Evolutionary conservation across 2,329 filamentous ascomycete genomes (phyloP), one percentile per base, ranked within the genome.

Genomic region (Penicillium capsulatum): DNA sequence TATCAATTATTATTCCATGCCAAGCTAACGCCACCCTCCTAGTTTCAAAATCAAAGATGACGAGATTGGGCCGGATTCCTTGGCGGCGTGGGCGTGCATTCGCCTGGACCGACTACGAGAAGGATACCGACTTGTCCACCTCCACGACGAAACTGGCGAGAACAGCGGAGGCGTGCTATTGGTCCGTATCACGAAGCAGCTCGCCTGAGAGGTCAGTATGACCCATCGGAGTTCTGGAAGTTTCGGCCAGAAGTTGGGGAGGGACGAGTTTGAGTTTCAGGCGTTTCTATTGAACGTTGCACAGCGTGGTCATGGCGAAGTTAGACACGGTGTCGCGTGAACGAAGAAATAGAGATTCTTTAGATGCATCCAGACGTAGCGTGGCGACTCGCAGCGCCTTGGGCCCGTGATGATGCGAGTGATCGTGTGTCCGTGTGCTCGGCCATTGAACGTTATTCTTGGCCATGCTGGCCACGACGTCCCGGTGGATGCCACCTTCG

Each of bases 1-100:
- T 8, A 14, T 29, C 27, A 3, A 8, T 10, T 6, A 14, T 15
- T 31, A 30, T 14, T 15, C 34, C 14, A 39, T 41, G 30, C 13
- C 15, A 33, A 24, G 26, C 40, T 44, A 20, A 48, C 40, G n/a
- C 16, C 16, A 2, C 11, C 27, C 31, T 30, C 38, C 44, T 24
- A 82, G 79, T 51, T 86, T 97, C 71, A 88, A 94, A 54, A 74
- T 97, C 51, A 84, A 89, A 64, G 87, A 97, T 61, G 84, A 94
- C 52, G 84, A 91, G 63, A 78, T 90, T 50, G 81, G 83, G 3
- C 76, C 77, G 47, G 89, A 97, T 57, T 77, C 84, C 43, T 65
- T 95, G 40, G 83, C 88, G 8, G 88, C 84, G 2, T 97, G 92
- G 92, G 81, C 86, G 2, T 95, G 89, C 58, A 82, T 94, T 53